Percentiles rank a stretch among this genome's conserved stretches.
Evolutionary conservation across 257 asterid genomes (phyloP).

Genomic region (Salvia rosmarinus): DNA sequence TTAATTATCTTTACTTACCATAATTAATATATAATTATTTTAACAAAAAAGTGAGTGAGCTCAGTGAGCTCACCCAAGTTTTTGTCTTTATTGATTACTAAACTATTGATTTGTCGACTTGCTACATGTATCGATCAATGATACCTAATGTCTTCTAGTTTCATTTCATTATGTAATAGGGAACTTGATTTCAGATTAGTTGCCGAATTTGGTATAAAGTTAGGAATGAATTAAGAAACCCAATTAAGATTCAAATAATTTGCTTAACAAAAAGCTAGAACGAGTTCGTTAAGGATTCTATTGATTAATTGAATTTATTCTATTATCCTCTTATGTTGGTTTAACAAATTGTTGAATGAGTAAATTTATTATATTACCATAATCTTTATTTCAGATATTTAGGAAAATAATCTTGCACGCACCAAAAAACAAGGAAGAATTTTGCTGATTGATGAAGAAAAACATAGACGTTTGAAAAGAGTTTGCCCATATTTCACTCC

Average conservation of each 20-base stretch:
- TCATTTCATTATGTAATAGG: background rate
- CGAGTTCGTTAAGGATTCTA: background rate
- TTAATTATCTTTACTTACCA: too few species aligned
- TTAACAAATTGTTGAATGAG: too few species aligned
- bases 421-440: background rate
- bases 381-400: background rate
- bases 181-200: background rate
- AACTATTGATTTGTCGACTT: conserved; percentile 15
- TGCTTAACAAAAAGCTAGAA: background rate
- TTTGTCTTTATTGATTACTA: background rate
- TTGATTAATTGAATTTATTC: background rate
- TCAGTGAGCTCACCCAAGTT: too few species aligned
- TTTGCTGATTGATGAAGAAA: background rate
- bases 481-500: conserved; percentile 13
- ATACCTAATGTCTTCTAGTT: background rate
- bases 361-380: background rate
- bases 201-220: conserved; percentile 25
- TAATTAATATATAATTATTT: too few species aligned
- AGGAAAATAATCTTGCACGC: background rate
- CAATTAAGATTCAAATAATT: background rate
- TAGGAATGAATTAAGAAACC: background rate
- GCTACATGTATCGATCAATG: conserved; percentile 19
- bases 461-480: background rate
- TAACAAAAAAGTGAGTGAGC: too few species aligned
- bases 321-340: background rate